These are phyloP conservation scores for Juglanconis sp. DNA, from an alignment of 2,329 filamentous ascomycete genomes.

Conservation along the genomic window DNA sequence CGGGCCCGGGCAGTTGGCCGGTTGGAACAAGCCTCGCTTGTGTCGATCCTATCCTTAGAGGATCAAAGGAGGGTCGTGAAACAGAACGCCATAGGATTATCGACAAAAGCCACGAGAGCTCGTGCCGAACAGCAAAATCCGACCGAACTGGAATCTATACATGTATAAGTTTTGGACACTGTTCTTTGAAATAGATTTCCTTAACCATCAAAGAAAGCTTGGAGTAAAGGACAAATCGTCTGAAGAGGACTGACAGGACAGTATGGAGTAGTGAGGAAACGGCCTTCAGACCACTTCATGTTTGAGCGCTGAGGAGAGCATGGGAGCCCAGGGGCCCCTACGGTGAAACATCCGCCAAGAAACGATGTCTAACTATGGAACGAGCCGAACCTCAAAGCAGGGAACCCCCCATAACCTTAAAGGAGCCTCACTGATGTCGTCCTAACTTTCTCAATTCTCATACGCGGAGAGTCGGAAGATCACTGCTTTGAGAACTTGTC, in stretches of 20 bases:
- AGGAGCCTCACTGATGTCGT: conserved; percentile 1
- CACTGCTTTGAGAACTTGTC: not conserved
- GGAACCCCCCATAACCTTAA: not conserved
- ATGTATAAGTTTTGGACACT: too few relatives aligned
- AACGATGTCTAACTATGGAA: not conserved
- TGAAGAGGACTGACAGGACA: not conserved
- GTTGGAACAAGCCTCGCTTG: too few relatives aligned
- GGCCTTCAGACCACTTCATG: not conserved
- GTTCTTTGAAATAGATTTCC: too few relatives aligned
- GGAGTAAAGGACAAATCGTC: conserved; percentile 1
- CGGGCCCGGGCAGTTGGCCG: too few relatives aligned
- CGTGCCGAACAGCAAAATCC: too few relatives aligned
- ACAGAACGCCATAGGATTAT: too few relatives aligned
- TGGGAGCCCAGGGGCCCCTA: not conserved
- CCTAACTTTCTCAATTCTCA: conserved; percentile 14
- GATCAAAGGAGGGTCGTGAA: too few relatives aligned
- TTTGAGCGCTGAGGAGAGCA: not conserved
- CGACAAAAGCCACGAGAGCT: too few relatives aligned
- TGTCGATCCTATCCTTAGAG: too few relatives aligned
- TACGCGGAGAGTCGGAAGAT: conserved; percentile 12
- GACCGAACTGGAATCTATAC: too few relatives aligned
- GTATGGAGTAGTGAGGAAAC: not conserved
- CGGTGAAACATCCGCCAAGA: conserved; percentile 15
- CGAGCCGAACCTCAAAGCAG: not conserved
- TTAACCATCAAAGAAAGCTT: not conserved